Percentiles rank a stretch among this genome's conserved stretches.
phyloP scores from a whole-genome alignment of 257 asterid species.

The Solanum piurae region DNA sequence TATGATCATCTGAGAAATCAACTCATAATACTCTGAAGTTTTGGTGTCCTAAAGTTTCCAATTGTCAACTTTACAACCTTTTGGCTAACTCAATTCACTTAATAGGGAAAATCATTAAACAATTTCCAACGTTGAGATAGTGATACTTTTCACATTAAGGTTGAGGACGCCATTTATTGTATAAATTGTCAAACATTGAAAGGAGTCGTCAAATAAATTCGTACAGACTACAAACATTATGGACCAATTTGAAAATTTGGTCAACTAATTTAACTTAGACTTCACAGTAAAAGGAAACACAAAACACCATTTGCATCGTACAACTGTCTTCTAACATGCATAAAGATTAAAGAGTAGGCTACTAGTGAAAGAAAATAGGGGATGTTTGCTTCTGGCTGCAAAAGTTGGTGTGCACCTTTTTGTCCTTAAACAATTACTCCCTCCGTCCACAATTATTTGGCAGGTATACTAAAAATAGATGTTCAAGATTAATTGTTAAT shows the following conservation, averaged over 20 bases:
- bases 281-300: not conserved
- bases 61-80: not conserved
- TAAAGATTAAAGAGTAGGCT: not conserved
- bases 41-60: not conserved
- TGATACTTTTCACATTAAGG: not conserved
- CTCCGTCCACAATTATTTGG: no score
- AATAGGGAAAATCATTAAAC: not conserved
- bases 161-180: not conserved
- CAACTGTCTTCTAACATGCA: not conserved
- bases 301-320: not conserved
- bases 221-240: not conserved
- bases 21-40: not conserved
- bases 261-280: not conserved
- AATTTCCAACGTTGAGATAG: not conserved
- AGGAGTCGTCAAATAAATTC: not conserved
- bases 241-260: not conserved
- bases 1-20: not conserved
- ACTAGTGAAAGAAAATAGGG: slow-evolving; percentile 7
- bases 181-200: not conserved
- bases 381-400: slow-evolving; percentile 52
- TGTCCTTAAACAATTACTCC: not conserved
- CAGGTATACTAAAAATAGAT: no score
- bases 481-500: no score
- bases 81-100: not conserved
- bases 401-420: slow-evolving; percentile 12